A percentile compares a stretch with the other conserved stretches of the same genome.
Conservation (phyloP, 345 rosid species). For the Punica granatum region DNA sequence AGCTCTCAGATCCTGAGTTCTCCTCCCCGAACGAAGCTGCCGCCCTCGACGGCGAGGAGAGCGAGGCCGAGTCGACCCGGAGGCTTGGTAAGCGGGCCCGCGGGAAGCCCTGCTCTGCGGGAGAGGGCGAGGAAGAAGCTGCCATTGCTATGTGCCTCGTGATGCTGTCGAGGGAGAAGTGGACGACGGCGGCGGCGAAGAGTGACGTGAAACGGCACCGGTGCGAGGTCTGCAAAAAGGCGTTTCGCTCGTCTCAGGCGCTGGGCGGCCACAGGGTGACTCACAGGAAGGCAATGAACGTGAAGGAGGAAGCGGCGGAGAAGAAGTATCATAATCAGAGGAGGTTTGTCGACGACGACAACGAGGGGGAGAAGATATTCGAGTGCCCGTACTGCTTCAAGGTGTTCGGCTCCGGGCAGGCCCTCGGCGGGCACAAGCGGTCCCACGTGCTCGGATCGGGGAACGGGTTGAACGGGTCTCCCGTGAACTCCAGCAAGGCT, state of each 20-base stretch:
- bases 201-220: conserved; percentile 22
- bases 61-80: conserved; percentile 74
- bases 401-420: conserved; percentile 70
- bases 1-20: conserved; percentile 66
- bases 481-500: conserved; percentile 5
- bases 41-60: conserved; percentile 42
- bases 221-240: conserved; percentile 52
- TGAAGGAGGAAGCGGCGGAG: not conserved
- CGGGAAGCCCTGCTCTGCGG: conserved; percentile 9
- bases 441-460: conserved; percentile 42
- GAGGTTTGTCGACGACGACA: not conserved
- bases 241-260: conserved; percentile 50
- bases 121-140: conserved; percentile 41
- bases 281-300: conserved; percentile 12
- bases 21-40: conserved; percentile 37
- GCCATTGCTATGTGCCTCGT: conserved; percentile 74
- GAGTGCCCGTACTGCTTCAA: conserved; percentile 59
- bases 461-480: no score
- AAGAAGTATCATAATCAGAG: not conserved
- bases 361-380: conserved; percentile 21
- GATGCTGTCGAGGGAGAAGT: conserved; percentile 89
- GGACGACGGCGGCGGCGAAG: conserved; percentile 9
- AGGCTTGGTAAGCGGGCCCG: conserved; percentile 43
- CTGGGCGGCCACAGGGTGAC: conserved; percentile 39
- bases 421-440: conserved; percentile 80